Conservation (phyloP, 2,329 filamentous ascomycete species). For the Stromatinia cepivora region DNA sequence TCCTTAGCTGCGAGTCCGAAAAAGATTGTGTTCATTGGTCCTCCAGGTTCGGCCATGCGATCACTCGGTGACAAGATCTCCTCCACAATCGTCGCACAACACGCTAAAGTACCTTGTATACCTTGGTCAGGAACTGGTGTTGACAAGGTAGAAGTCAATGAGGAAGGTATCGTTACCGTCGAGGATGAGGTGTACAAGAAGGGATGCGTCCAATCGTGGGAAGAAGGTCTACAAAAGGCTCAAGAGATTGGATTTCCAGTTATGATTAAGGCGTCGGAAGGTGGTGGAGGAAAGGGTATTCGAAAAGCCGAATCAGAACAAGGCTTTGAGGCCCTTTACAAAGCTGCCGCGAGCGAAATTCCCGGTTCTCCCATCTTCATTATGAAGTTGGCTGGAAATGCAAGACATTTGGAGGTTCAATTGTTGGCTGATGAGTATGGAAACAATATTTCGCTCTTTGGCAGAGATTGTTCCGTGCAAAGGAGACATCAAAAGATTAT, state of each 20-base stretch:
- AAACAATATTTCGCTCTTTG: constrained; percentile 98
- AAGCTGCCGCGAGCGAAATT: constrained; percentile 94
- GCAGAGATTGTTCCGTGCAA: constrained; percentile 98
- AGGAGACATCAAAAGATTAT: constrained; percentile 99
- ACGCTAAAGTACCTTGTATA: constrained; percentile 93
- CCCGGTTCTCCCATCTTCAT: constrained; percentile 99
- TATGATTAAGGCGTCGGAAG: constrained; percentile 99
- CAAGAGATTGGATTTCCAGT: constrained; percentile 94
- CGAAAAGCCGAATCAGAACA: constrained; percentile 88
- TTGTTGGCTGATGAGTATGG: constrained; percentile 97
- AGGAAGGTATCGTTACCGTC: constrained; percentile 88
- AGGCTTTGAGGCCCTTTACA: constrained; percentile 84
- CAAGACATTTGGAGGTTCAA: constrained; percentile 95
- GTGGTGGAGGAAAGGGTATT: constrained; percentile 98
- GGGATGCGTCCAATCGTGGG: constrained; percentile 85
- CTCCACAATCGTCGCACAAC: constrained; percentile 97
- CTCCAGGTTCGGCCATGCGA: constrained; percentile 96
- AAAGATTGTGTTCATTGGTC: constrained; percentile 99
- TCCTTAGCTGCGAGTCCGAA: constrained; percentile 93
- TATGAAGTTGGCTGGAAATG: constrained; percentile 98
- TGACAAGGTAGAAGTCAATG: constrained; percentile 74
- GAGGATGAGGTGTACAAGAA: constrained; percentile 80
- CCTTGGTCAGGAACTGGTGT: constrained; percentile 99
- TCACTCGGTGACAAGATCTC: constrained; percentile 99
- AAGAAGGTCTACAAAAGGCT: constrained; percentile 86